A percentile compares a stretch with the other conserved stretches of the same genome.
Conservation (phyloP, 2,329 filamentous ascomycete genomes). For the Lachnellula suecica region DNA sequence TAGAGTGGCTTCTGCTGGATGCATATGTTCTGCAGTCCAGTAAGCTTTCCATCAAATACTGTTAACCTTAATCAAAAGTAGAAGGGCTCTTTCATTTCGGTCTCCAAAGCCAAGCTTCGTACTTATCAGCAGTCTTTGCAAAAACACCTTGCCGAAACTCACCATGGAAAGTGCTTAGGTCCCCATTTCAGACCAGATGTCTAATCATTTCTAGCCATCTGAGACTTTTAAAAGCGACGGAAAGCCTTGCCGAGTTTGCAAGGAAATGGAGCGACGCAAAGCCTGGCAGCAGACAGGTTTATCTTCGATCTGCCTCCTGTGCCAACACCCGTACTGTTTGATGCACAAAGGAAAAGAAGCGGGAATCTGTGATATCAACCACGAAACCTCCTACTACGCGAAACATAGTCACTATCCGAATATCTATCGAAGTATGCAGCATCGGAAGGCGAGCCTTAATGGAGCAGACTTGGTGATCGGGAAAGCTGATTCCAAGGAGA, state of each 20-base stretch:
- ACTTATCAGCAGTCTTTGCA: too few relatives aligned
- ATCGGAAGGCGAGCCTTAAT: not conserved
- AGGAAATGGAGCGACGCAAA: not conserved
- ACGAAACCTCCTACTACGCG: not conserved
- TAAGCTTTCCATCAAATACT: too few relatives aligned
- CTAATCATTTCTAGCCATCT: not conserved
- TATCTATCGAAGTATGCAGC: not conserved
- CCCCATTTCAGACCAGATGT: too few relatives aligned
- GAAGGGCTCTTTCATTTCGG: too few relatives aligned
- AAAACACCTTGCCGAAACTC: too few relatives aligned
- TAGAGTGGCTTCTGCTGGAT: too few relatives aligned
- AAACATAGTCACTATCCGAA: not conserved
- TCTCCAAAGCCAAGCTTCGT: too few relatives aligned
- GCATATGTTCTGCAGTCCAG: too few relatives aligned
- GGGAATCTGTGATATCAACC: not conserved
- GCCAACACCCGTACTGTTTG: not conserved
- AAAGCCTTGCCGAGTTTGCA: not conserved
- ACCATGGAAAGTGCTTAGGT: not conserved
- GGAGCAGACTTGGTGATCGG: not conserved
- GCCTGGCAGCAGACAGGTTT: not conserved
- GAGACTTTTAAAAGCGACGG: not conserved
- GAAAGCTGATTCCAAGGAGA: too few relatives aligned
- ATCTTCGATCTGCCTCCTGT: not conserved
- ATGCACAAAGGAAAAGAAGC: not conserved
- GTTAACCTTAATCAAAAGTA: too few relatives aligned